Conservation (phyloP, 176 grass and related monocot genomes). For the Oryza longistaminata region DNA sequence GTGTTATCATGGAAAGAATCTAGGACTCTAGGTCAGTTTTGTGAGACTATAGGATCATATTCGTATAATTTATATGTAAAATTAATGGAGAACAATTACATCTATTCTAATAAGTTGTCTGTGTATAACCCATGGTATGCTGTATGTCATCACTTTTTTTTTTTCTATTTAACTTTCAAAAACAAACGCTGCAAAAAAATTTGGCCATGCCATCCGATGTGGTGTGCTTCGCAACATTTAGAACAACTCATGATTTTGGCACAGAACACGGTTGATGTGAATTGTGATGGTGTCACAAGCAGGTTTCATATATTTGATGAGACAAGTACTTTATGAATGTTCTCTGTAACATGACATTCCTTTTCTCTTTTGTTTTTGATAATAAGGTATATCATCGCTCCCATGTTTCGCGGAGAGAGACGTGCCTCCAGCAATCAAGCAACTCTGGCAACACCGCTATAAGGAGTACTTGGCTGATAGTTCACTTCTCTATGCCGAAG, state of each 20-base stretch:
- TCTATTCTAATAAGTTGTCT: too few species aligned
- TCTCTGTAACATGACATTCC: neutral
- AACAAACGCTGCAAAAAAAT: too few species aligned
- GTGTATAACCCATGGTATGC: too few species aligned
- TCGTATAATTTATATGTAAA: too few species aligned
- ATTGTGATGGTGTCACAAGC: neutral
- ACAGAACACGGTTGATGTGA: neutral
- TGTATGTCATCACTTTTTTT: too few species aligned
- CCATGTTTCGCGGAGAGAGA: constrained; percentile 33
- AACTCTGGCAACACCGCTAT: constrained; percentile 33
- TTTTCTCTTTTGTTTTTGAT: neutral
- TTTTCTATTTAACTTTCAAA: too few species aligned
- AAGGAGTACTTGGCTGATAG: constrained; percentile 42
- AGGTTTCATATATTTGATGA: neutral
- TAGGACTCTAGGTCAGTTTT: too few species aligned
- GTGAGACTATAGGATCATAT: too few species aligned
- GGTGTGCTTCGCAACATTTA: neutral
- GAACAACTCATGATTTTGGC: neutral
- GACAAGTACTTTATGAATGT: neutral
- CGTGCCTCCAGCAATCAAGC: neutral
- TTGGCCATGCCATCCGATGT: too few species aligned
- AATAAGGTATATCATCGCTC: constrained; percentile 52
- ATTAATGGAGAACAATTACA: too few species aligned
- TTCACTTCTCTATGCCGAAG: neutral
- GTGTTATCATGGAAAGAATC: too few species aligned